A percentile compares a stretch with the other conserved stretches of the same genome.
Evolutionary conservation across 148 eudicot genomes (phyloP).

Genomic region (Camellia japonica): DNA sequence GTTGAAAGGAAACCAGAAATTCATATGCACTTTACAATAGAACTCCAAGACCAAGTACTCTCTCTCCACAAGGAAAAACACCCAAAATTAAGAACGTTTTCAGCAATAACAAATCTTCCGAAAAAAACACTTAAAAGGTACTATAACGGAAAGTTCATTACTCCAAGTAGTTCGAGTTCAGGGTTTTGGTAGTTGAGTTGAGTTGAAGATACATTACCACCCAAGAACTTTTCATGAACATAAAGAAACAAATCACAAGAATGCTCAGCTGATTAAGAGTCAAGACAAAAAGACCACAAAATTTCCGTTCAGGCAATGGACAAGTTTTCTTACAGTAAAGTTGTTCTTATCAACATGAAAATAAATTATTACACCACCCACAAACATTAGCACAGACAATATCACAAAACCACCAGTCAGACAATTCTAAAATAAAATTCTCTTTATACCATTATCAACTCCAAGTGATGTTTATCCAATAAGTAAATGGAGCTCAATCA

Average conservation of each 20-base stretch:
- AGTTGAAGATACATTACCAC: constrained; percentile 2
- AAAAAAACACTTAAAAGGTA: background rate
- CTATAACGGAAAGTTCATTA: background rate
- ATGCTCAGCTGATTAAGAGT: background rate
- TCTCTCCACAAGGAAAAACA: background rate
- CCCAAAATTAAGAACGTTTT: background rate
- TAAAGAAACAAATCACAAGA: background rate
- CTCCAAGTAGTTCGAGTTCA: background rate
- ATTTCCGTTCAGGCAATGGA: background rate
- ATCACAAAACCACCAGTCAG: background rate
- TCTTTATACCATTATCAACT: background rate
- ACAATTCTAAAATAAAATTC: background rate
- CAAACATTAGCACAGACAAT: background rate
- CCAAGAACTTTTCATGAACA: background rate
- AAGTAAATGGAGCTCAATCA: background rate
- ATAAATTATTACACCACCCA: background rate
- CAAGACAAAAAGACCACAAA: background rate
- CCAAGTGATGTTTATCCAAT: background rate
- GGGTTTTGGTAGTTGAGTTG: background rate
- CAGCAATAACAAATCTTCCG: background rate
- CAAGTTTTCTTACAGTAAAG: background rate
- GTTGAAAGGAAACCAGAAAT: background rate
- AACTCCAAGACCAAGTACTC: background rate
- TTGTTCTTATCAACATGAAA: background rate
- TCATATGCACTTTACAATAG: background rate